A percentile compares a stretch with the other conserved stretches of the same genome.
Evolutionary conservation across 768 basidiomycete genomes (phyloP).

Genomic region (Vararia minispora): DNA sequence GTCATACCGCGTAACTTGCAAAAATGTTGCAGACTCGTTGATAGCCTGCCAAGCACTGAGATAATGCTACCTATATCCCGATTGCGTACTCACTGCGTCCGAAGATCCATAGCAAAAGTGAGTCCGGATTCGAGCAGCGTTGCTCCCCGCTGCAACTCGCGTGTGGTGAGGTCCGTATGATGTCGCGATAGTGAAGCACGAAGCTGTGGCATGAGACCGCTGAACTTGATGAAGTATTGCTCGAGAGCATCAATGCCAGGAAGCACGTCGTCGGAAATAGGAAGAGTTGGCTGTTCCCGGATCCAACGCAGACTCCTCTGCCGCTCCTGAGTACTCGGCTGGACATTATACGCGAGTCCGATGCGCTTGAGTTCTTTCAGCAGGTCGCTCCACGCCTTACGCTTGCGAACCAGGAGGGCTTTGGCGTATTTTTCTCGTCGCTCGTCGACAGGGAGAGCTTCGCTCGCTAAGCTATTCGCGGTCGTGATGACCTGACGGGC

Average conservation of each 20-base stretch:
- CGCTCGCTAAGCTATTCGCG: conserved; percentile 41
- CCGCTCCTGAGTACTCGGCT: conserved; percentile 52
- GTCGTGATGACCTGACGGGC: conserved; percentile 55
- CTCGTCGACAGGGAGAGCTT: conserved; percentile 34
- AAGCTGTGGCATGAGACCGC: conserved; percentile 53
- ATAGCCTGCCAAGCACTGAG: conserved; percentile 3
- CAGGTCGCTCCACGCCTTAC: conserved; percentile 84
- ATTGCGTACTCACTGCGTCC: conserved; percentile 44
- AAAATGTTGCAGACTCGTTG: conserved; percentile 2
- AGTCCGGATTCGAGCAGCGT: conserved; percentile 74
- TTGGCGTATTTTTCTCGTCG: conserved; percentile 56
- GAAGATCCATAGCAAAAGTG: conserved; percentile 47
- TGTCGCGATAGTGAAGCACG: conserved; percentile 54
- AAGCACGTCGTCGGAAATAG: conserved; percentile 17
- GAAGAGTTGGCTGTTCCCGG: conserved; percentile 40
- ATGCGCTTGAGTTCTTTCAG: conserved; percentile 77
- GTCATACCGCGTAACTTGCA: conserved; percentile 3
- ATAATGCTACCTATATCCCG: conserved; percentile 8
- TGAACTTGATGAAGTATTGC: conserved; percentile 52
- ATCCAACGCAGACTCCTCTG: conserved; percentile 52
- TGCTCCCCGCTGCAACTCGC: conserved; percentile 73
- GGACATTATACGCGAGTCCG: conserved; percentile 65
- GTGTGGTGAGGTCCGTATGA: conserved; percentile 75
- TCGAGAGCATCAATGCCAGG: conserved; percentile 34
- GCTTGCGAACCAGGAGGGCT: conserved; percentile 68